Percentiles rank a stretch among this genome's conserved stretches.
phyloP scores from a whole-genome alignment of 805 yeast species.

The Lipomyces yamanashiensis region DNA sequence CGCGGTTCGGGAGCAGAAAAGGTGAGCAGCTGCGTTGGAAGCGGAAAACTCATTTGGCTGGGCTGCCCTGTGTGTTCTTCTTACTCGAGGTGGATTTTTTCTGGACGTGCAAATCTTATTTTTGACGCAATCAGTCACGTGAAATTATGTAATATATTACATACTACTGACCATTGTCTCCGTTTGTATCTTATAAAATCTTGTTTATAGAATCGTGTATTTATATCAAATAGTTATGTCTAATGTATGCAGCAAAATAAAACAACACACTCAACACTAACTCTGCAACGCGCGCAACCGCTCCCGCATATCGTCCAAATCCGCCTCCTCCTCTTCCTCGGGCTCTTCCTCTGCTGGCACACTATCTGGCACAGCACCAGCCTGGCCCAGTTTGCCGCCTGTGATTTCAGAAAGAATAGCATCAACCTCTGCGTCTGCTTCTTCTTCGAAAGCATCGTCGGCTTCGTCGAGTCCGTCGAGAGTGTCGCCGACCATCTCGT shows the following conservation, averaged over 20 bases:
- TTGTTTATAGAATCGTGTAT: too few species aligned
- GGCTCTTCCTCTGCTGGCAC: conserved; percentile 47
- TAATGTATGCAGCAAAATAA: too few species aligned
- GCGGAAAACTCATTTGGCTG: conserved; percentile 10
- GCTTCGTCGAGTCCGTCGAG: conserved; percentile 71
- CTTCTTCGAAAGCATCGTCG: conserved; percentile 65
- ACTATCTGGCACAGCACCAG: conserved; percentile 46
- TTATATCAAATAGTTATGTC: too few species aligned
- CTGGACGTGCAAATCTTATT: background rate
- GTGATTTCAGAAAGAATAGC: conserved; percentile 58
- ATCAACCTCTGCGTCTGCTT: conserved; percentile 65
- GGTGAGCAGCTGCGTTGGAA: conserved; percentile 5
- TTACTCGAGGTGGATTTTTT: conserved; percentile 2
- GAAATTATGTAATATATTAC: background rate
- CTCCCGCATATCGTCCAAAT: conserved; percentile 85
- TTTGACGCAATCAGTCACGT: conserved; percentile 9
- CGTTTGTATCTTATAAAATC: too few species aligned
- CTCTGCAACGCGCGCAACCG: conserved; percentile 82
- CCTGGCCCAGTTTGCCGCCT: conserved; percentile 50
- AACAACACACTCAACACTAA: conserved; percentile 35
- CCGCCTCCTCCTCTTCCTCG: conserved; percentile 66
- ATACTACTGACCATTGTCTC: too few species aligned
- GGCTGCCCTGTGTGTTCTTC: background rate
- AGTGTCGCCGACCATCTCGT: conserved; percentile 93
- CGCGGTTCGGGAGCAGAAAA: conserved; percentile 16